A percentile compares a stretch with the other conserved stretches of the same genome.
These are phyloP conservation scores for Davidsoniella virescens DNA, from an alignment of 2,329 filamentous ascomycete species.

Conservation along the genomic window DNA sequence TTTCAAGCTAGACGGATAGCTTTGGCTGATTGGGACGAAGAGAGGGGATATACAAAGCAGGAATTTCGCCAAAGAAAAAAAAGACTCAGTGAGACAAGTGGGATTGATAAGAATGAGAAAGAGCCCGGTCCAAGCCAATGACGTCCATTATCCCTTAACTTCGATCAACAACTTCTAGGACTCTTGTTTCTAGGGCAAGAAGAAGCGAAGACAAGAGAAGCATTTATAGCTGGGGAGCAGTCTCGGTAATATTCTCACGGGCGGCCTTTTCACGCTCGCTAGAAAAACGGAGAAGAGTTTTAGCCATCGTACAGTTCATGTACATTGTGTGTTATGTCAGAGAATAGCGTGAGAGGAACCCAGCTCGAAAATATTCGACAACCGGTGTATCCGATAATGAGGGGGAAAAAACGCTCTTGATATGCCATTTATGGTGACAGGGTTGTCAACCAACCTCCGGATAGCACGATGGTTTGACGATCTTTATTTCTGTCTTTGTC, in stretches of 20 bases:
- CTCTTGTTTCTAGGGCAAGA: too few relatives aligned
- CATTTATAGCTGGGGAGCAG: conserved; percentile 14
- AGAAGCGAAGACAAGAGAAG: too few relatives aligned
- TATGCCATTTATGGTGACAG: not conserved
- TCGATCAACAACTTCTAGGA: too few relatives aligned
- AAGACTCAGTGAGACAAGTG: too few relatives aligned
- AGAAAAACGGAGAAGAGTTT: not conserved
- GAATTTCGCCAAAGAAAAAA: too few relatives aligned
- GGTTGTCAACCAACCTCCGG: not conserved
- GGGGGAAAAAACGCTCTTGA: too few relatives aligned
- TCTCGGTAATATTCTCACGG: conserved; percentile 23
- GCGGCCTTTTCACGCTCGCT: conserved; percentile 27
- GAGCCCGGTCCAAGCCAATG: not conserved
- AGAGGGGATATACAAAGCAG: too few relatives aligned
- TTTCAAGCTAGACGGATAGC: too few relatives aligned
- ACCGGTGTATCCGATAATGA: not conserved
- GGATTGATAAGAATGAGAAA: not conserved
- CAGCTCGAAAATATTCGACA: not conserved
- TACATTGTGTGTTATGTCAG: conserved; percentile 13
- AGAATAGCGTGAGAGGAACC: not conserved
- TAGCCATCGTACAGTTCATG: not conserved
- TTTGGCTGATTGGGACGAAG: too few relatives aligned
- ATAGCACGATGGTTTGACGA: too few relatives aligned
- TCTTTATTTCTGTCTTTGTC: too few relatives aligned
- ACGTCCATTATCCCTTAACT: not conserved